phyloP scores from a whole-genome alignment of 2,329 filamentous ascomycete species.

The Phyllachora maydis region DNA sequence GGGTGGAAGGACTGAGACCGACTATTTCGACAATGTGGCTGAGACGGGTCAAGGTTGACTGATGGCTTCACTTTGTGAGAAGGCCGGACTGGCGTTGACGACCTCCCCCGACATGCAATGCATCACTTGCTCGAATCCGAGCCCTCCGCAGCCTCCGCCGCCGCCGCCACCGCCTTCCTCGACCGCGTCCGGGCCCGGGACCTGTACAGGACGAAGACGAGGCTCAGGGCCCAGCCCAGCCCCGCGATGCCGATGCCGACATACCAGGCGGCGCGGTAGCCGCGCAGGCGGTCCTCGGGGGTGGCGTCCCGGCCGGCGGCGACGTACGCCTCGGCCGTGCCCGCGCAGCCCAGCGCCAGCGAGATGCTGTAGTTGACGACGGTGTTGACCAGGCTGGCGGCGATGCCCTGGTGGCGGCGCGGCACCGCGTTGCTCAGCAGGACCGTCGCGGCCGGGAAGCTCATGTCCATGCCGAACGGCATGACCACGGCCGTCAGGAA shows the following conservation, averaged over 20 bases:
- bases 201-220: slow-evolving; percentile 5
- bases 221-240: slow-evolving; percentile 5
- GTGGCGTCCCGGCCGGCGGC: slow-evolving; percentile 7
- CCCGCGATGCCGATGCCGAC: slow-evolving; percentile 7
- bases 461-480: slow-evolving; percentile 32
- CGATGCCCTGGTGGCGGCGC: slow-evolving; percentile 10
- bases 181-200: too few species aligned
- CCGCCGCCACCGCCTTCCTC: too few species aligned
- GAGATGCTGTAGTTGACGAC: slow-evolving; percentile 36
- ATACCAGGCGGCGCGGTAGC: slow-evolving; percentile 7
- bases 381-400: slow-evolving; percentile 26
- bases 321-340: slow-evolving; percentile 26
- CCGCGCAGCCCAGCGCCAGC: slow-evolving; percentile 31
- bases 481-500: slow-evolving; percentile 25
- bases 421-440: slow-evolving; percentile 22
- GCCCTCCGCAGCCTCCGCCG: too few species aligned
- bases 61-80: too few species aligned
- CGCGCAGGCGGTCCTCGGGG: slow-evolving; percentile 5
- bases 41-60: too few species aligned
- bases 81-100: too few species aligned
- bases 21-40: too few species aligned
- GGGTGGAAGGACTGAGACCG: too few species aligned
- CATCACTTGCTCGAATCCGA: too few species aligned
- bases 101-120: too few species aligned
- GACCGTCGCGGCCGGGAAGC: slow-evolving; percentile 28